A percentile compares a stretch with the other conserved stretches of the same genome.
Conservation (phyloP, 495 filamentous ascomycete genomes). For the Aspergillus baeticus region DNA sequence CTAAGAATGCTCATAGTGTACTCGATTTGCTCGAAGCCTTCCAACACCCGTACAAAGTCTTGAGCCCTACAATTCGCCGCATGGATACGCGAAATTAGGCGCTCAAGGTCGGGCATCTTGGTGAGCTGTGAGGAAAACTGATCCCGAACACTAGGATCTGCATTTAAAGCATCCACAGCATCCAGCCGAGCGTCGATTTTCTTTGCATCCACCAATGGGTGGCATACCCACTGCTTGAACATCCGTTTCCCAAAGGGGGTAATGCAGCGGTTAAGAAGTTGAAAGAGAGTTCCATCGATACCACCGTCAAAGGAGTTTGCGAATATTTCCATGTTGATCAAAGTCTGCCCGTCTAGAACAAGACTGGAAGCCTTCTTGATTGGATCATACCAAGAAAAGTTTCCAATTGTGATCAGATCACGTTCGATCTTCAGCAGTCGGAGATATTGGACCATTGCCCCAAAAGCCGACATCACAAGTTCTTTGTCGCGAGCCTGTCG, state of each 20-base stretch:
- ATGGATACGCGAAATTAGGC: constrained; percentile 92
- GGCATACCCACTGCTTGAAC: constrained; percentile 97
- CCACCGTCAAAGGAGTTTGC: constrained; percentile 90
- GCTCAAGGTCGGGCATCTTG: constrained; percentile 92
- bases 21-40: constrained; percentile 97
- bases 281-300: constrained; percentile 81
- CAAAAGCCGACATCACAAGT: constrained; percentile 87
- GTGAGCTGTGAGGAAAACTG: constrained; percentile 80
- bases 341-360: constrained; percentile 91
- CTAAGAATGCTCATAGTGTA: constrained; percentile 80
- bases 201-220: constrained; percentile 80
- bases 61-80: constrained; percentile 82
- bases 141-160: constrained; percentile 72
- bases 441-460: constrained; percentile 85
- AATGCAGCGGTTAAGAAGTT: constrained; percentile 87
- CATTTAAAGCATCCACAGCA: constrained; percentile 89
- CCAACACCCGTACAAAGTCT: constrained; percentile 90
- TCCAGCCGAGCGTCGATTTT: constrained; percentile 95
- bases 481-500: constrained; percentile 74
- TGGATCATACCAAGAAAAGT: constrained; percentile 89
- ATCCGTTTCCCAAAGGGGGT: constrained; percentile 97
- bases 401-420: constrained; percentile 83
- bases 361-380: constrained; percentile 91
- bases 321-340: constrained; percentile 97
- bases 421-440: constrained; percentile 85